These are phyloP conservation scores for Oryza longistaminata DNA, from an alignment of 176 grass and related monocot genomes.

Conservation along the genomic window DNA sequence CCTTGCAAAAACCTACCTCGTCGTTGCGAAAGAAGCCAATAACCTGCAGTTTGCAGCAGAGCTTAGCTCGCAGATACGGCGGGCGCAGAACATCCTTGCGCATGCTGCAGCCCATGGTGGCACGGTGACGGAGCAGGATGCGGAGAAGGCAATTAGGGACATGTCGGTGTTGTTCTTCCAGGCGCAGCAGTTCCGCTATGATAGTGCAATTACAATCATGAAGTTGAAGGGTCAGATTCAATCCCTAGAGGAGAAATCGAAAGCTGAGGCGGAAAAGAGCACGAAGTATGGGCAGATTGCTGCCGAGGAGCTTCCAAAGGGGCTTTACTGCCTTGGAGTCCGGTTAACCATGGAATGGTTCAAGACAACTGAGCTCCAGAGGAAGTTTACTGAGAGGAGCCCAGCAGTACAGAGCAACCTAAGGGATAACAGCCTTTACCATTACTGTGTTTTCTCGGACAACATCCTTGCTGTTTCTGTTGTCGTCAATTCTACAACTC, in stretches of 20 bases:
- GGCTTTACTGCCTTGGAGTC: conserved; percentile 88
- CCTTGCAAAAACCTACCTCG: conserved; percentile 80
- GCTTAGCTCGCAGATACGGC: conserved; percentile 61
- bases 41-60: conserved; percentile 84
- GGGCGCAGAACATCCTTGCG: conserved; percentile 61
- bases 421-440: conserved; percentile 79
- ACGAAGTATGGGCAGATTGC: conserved; percentile 93
- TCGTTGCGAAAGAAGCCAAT: conserved; percentile 70
- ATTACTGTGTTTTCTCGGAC: conserved; percentile 95
- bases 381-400: conserved; percentile 59
- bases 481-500: conserved; percentile 80
- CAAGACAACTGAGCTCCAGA: conserved; percentile 63
- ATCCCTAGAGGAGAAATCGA: conserved; percentile 78
- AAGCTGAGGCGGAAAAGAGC: conserved; percentile 84
- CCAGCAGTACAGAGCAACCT: conserved; percentile 56
- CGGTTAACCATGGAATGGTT: conserved; percentile 92
- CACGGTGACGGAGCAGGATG: conserved; percentile 43
- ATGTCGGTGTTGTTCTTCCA: conserved; percentile 82
- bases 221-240: conserved; percentile 94
- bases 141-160: conserved; percentile 68
- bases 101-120: conserved; percentile 47
- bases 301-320: conserved; percentile 95
- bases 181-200: conserved; percentile 80
- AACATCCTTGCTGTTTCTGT: conserved; percentile 94
- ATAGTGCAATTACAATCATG: conserved; percentile 63